These are phyloP conservation scores for Rhynchospora breviuscula DNA, from an alignment of 176 grass and related monocot genomes.

Conservation along the genomic window DNA sequence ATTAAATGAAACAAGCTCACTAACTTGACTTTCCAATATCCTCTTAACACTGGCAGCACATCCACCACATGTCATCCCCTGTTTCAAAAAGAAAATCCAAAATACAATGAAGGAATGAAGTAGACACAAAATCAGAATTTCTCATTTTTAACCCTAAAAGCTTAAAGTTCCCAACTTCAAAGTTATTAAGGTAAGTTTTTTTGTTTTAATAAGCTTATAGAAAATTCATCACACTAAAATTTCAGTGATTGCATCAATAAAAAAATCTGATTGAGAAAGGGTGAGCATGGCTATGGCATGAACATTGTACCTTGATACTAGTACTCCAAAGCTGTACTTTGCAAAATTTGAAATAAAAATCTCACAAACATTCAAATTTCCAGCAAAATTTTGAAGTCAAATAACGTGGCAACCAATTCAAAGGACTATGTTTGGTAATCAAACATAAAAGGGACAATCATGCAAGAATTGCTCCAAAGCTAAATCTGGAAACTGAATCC, in stretches of 20 bases:
- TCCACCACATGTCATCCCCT: constrained; percentile 90
- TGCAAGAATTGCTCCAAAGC: not conserved
- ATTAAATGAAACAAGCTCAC: not conserved
- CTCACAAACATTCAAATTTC: not conserved
- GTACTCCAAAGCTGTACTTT: not conserved
- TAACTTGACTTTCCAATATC: constrained; percentile 81
- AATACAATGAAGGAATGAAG: not conserved
- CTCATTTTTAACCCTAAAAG: not conserved
- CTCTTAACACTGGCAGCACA: constrained; percentile 80
- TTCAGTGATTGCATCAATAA: not conserved
- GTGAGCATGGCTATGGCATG: not conserved
- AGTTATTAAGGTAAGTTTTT: not conserved
- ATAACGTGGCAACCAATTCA: not conserved
- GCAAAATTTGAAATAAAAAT: not conserved
- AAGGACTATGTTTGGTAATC: not conserved
- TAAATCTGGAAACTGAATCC: not conserved
- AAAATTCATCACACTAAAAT: not conserved
- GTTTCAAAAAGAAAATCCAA: constrained; percentile 10
- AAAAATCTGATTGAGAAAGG: not conserved
- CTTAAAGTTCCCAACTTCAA: not conserved
- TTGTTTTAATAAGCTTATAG: not conserved
- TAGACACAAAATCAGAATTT: not conserved
- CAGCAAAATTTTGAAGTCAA: not conserved
- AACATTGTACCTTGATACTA: not conserved
- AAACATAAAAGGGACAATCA: not conserved